A percentile compares a stretch with the other conserved stretches of the same genome.
Evolutionary conservation across 257 asterid species (phyloP).

Genomic region (Solanum clarkiae): DNA sequence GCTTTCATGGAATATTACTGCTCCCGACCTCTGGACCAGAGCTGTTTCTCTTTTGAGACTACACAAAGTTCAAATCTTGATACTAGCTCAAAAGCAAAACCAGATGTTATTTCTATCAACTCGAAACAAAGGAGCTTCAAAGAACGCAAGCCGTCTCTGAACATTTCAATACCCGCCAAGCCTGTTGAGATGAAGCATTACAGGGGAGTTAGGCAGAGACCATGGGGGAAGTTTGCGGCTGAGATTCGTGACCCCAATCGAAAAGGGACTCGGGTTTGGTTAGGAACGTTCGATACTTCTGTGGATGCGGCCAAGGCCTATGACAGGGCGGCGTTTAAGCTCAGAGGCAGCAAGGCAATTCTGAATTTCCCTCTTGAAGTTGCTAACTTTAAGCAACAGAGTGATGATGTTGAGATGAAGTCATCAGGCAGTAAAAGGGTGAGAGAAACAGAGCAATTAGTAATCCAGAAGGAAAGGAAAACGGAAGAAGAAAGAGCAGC

Average conservation of each 20-base stretch:
- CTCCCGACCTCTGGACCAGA: not conserved
- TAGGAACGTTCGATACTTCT: constrained; percentile 63
- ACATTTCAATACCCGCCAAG: constrained; percentile 37
- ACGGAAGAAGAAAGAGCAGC: constrained; percentile 13
- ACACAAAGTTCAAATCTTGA: not conserved
- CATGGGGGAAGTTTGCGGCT: constrained; percentile 71
- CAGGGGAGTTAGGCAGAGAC: constrained; percentile 61
- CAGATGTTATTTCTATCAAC: not conserved
- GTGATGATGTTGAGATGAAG: not conserved
- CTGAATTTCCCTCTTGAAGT: constrained; percentile 75
- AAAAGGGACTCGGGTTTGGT: constrained; percentile 65
- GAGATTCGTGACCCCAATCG: constrained; percentile 68
- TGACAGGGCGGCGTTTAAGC: constrained; percentile 66
- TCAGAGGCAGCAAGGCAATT: constrained; percentile 60
- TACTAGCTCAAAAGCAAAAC: constrained; percentile 4
- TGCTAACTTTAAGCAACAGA: constrained; percentile 10
- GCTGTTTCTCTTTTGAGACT: not conserved
- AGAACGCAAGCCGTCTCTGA: constrained; percentile 49
- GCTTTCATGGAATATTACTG: constrained; percentile 34
- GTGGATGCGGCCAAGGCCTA: constrained; percentile 65
- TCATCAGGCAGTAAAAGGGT: constrained; percentile 31
- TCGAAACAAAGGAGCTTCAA: not conserved
- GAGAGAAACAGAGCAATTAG: constrained; percentile 19
- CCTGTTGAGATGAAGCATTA: constrained; percentile 20
- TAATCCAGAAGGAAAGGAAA: constrained; percentile 24